Evolutionary conservation across 139 green algal genomes (phyloP), one percentile per base, ranked within the genome.

Genomic region (Auxenochlorella pyrenoidosa): DNA sequence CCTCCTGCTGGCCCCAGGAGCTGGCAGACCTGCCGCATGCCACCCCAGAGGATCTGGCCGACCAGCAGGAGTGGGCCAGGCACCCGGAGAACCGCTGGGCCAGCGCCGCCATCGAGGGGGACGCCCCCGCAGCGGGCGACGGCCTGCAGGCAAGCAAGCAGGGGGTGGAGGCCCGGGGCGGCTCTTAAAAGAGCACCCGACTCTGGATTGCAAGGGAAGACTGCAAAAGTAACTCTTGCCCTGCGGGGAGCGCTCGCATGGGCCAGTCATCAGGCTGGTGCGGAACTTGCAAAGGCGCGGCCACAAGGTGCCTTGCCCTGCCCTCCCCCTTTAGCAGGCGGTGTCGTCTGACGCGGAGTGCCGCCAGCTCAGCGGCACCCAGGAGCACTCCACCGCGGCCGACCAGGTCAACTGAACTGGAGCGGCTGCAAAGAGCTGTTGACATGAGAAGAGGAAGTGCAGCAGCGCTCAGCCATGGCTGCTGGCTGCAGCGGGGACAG

Each of bases 51-150:
- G 79, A 73, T 10, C 34, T 75, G 22, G 36, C 65, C 0, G n/a
- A 30, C 38, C 79, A 84, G 79, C 36, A 28, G 16, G 80, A 75
- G 15, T 73, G 58, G 79, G 79, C 34, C 24, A 38, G 4, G 30
- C 79, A 85, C 10, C 66, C 40, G 28, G 28, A 77, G 63, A 51
- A n/a, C 38, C 59, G 30, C 28, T 36, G 15, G 22, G 47, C 21
- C 63, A 47, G 21, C 34, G 84, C 70, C 2, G 70, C 77, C n/a
- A 70, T 88, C 12, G 75, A 81, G n/a, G 84, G 84, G 2, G 84
- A 88, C 22, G 84, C 84, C 16, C 84, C 84, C 0, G 84, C 77
- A 0, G 84, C 84, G 0, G 84, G 84, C 1, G 84, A 77, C 36
- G 84, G 84, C 28, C 47, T 84, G 77, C 73, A 88, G 84, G 80